Conservation (phyloP, 2,329 filamentous ascomycete genomes). For the Colletotrichum paranaense region DNA sequence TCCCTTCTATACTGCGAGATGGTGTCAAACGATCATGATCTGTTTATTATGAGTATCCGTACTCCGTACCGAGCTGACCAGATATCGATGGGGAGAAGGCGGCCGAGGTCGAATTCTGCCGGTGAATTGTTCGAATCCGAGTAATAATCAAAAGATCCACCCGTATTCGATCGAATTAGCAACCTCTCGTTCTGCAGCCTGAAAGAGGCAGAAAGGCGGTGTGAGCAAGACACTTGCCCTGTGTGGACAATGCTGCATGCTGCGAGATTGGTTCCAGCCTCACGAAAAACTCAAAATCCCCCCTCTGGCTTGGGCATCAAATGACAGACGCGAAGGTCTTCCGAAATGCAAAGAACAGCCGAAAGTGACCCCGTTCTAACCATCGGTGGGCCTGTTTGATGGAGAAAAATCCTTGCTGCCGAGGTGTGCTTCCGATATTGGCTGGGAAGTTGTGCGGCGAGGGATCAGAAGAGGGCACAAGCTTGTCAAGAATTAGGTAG, state of each 20-base stretch:
- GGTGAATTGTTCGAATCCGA: slow-evolving; percentile 7
- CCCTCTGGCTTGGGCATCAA: slow-evolving; percentile 26
- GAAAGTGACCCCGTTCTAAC: slow-evolving; percentile 27
- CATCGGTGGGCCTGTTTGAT: slow-evolving; percentile 14
- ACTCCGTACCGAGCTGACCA: background rate
- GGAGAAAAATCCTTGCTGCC: slow-evolving; percentile 18
- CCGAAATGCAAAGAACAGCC: slow-evolving; percentile 27
- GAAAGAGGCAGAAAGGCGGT: slow-evolving; percentile 3
- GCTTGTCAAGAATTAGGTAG: background rate
- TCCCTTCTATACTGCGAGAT: background rate
- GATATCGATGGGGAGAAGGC: background rate
- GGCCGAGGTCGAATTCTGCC: slow-evolving; percentile 1
- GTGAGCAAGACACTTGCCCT: slow-evolving; percentile 8
- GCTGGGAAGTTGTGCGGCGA: slow-evolving; percentile 5
- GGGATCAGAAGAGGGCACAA: slow-evolving; percentile 7
- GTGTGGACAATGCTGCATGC: slow-evolving; percentile 18
- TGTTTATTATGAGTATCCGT: background rate
- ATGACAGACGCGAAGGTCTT: slow-evolving; percentile 21
- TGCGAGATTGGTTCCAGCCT: slow-evolving; percentile 33
- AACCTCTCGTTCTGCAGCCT: background rate
- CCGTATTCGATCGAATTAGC: slow-evolving; percentile 24
- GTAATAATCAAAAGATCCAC: background rate
- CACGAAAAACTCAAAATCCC: slow-evolving; percentile 35
- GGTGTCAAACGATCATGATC: background rate
- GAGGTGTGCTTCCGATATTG: slow-evolving; percentile 22